These are phyloP conservation scores for Mycena galericulata DNA, from an alignment of 768 basidiomycete genomes.

Conservation along the genomic window DNA sequence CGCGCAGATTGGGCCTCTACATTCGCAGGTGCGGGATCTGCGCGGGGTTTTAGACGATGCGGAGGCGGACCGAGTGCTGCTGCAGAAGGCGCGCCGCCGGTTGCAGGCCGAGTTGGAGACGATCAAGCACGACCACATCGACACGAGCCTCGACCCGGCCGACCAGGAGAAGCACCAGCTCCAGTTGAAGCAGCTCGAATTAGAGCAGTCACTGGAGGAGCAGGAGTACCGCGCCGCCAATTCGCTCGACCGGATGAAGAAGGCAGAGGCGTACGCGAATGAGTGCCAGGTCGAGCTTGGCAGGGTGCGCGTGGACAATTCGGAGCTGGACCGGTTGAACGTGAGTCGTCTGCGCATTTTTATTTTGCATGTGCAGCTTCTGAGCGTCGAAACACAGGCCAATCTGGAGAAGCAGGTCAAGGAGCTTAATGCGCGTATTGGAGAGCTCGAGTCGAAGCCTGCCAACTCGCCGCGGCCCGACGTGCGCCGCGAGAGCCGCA, in stretches of 20 bases:
- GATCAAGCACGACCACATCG: slow-evolving; percentile 81
- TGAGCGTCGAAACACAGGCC: slow-evolving; percentile 59
- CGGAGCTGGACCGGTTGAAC: slow-evolving; percentile 81
- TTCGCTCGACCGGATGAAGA: slow-evolving; percentile 83
- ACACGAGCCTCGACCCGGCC: slow-evolving; percentile 74
- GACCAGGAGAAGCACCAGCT: slow-evolving; percentile 82
- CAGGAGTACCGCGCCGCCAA: slow-evolving; percentile 79
- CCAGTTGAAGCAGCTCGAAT: slow-evolving; percentile 84
- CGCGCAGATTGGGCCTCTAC: slow-evolving; percentile 83
- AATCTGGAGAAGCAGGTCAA: slow-evolving; percentile 88
- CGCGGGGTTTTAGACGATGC: slow-evolving; percentile 86
- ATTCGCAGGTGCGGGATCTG: slow-evolving; percentile 88
- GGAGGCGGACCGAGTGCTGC: slow-evolving; percentile 80
- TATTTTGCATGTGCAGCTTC: slow-evolving; percentile 9
- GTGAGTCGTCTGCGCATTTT: slow-evolving; percentile 51
- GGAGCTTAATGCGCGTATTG: slow-evolving; percentile 84
- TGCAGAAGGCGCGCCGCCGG: slow-evolving; percentile 85
- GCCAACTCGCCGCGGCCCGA: slow-evolving; percentile 70
- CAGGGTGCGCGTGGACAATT: slow-evolving; percentile 83
- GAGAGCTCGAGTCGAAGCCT: slow-evolving; percentile 86
- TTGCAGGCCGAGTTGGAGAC: slow-evolving; percentile 85
- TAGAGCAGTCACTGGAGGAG: slow-evolving; percentile 82
- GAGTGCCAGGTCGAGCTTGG: slow-evolving; percentile 84
- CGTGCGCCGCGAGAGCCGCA: slow-evolving; percentile 71
- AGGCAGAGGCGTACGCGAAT: slow-evolving; percentile 79